Evolutionary conservation across 2,329 filamentous ascomycete species (phyloP), one percentile per base, ranked within the genome.

Genomic region (Ceratocystis eucalypticola): DNA sequence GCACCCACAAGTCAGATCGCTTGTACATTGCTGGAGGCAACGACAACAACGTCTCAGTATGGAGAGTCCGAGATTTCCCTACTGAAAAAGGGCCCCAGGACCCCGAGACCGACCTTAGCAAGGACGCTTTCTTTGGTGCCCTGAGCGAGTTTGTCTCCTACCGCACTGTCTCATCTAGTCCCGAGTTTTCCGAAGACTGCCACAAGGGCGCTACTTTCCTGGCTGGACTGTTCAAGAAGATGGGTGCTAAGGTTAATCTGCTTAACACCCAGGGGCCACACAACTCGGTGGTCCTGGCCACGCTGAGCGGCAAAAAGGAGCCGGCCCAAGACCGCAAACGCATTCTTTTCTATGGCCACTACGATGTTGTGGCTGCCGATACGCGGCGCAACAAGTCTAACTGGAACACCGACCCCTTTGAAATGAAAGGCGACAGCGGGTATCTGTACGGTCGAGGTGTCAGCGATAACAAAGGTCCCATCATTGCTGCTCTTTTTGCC

Each of bases 381-480:
- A 86, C 88, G 46, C 88, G 88, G 69, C 85, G 87, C 67, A 83
- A 84, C 46, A 93, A 90, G 70, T 61, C 67, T 28, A 66, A 45
- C 20, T 99, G 94, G 94, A 82, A 84, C 48, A 86, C 85, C 1
- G 89, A 97, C 69, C 95, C 94, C 0, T 99, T 97, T 74, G 82
- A 87, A n/a, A 82, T 97, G 72, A 88, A 88, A 63, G 94, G 94
- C 3, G 84, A 91, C 66, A 92, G 96, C 71, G 93, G 94, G 0
- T 97, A 93, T 74, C 79, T 97, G 1, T 97, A 99, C 70, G 94
- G 94, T 1, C 88, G 94, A 71, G 94, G 94, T n/a, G 89, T 95
- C 15, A 95, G 91, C 61, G 94, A 99, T 75, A 97, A 99, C 77
- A 99, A 99, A 75, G 94, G 95, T 0, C 94, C 94, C 0, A 91